phyloP scores from a whole-genome alignment of 495 filamentous ascomycete genomes.

The Hyaloscypha finlandica region DNA sequence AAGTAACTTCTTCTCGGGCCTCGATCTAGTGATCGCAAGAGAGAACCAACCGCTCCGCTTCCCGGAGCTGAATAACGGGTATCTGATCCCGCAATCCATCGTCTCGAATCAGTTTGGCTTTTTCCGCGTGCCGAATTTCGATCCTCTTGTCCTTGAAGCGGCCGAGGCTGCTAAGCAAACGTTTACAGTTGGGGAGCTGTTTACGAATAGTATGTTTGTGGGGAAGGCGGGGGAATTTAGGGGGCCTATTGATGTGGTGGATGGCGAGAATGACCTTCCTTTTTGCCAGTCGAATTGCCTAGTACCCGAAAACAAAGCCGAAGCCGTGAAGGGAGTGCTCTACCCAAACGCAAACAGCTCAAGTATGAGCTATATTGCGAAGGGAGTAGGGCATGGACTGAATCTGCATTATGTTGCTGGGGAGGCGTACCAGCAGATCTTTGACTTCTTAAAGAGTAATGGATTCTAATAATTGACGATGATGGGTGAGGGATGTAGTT shows the following conservation, averaged over 20 bases:
- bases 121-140: constrained; percentile 49
- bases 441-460: constrained; percentile 29
- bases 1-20: constrained; percentile 38
- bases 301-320: constrained; percentile 18
- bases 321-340: constrained; percentile 14
- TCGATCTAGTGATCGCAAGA: constrained; percentile 47
- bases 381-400: constrained; percentile 32
- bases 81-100: constrained; percentile 22
- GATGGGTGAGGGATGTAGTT: neutral
- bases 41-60: constrained; percentile 44
- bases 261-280: constrained; percentile 36
- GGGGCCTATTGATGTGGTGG: constrained; percentile 34
- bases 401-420: constrained; percentile 34
- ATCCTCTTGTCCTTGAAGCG: constrained; percentile 42
- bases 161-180: constrained; percentile 51
- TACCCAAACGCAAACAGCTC: constrained; percentile 22
- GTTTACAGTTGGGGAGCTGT: constrained; percentile 51
- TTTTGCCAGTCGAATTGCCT: constrained; percentile 36
- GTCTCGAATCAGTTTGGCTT: constrained; percentile 40
- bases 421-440: constrained; percentile 29
- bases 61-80: constrained; percentile 37
- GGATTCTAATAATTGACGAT: constrained; percentile 17
- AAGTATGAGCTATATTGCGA: constrained; percentile 28
- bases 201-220: constrained; percentile 22
- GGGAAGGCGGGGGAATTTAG: constrained; percentile 27